phyloP scores from a whole-genome alignment of 371 early-diverging fungal genomes.

The Haplosporangium sp. region DNA sequence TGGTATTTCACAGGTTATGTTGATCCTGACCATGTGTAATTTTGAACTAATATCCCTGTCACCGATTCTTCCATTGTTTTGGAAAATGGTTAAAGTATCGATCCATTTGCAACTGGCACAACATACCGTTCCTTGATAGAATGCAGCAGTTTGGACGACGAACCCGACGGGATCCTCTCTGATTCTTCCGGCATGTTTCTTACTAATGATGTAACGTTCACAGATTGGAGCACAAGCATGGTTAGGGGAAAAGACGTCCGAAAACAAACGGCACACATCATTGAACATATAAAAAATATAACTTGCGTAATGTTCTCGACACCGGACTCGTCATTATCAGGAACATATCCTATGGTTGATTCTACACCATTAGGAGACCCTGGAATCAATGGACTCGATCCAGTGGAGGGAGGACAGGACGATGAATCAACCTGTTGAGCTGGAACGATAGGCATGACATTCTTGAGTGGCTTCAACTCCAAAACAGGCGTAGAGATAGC shows the following conservation, averaged over 20 bases:
- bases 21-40: too few relatives aligned
- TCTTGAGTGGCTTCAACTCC: constrained; percentile 52
- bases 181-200: constrained; percentile 73
- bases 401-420: constrained; percentile 34
- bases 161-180: constrained; percentile 84
- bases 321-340: constrained; percentile 52
- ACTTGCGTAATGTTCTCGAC: constrained; percentile 55
- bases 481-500: constrained; percentile 11
- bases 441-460: constrained; percentile 53
- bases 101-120: not conserved
- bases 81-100: not conserved
- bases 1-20: too few relatives aligned
- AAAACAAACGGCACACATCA: not conserved
- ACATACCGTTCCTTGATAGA: constrained; percentile 77
- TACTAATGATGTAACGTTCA: constrained; percentile 41
- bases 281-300: not conserved
- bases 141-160: constrained; percentile 76
- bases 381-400: constrained; percentile 11
- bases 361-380: constrained; percentile 7
- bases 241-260: not conserved
- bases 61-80: too few relatives aligned
- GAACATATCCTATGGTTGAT: constrained; percentile 2
- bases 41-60: too few relatives aligned
- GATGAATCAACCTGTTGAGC: constrained; percentile 51
- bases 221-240: too few relatives aligned